Evolutionary conservation across 2,329 filamentous ascomycete species (phyloP).

Genomic region (Alternaria consortialis): DNA sequence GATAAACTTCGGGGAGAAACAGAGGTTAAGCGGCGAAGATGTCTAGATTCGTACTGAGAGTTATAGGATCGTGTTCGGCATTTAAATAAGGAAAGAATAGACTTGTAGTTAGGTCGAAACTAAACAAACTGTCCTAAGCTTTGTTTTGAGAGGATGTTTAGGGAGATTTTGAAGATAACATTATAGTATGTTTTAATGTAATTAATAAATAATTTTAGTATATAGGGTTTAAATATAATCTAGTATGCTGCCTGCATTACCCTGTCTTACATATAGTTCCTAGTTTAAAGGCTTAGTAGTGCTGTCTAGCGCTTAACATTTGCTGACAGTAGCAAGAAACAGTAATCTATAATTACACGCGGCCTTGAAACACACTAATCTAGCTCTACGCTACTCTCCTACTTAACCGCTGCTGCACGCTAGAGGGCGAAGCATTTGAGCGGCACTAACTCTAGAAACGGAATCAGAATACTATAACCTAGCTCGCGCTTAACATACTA

Average conservation of each 20-base stretch:
- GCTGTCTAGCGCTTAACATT: not conserved
- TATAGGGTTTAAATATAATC: not conserved
- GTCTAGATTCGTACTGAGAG: not conserved
- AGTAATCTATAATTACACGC: not conserved
- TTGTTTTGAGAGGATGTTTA: not conserved
- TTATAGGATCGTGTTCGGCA: not conserved
- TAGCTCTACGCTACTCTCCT: constrained; percentile 1
- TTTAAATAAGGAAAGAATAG: not conserved
- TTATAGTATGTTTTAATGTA: not conserved
- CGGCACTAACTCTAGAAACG: constrained; percentile 7
- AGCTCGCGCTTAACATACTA: not conserved
- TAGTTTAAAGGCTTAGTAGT: not conserved
- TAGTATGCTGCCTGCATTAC: not conserved
- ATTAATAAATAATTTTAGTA: not conserved
- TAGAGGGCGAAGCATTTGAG: constrained; percentile 7
- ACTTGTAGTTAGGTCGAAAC: not conserved
- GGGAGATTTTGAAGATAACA: not conserved
- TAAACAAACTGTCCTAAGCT: not conserved
- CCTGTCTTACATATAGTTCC: not conserved
- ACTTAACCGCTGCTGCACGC: not conserved
- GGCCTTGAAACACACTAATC: not conserved
- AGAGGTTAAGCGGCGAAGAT: not conserved
- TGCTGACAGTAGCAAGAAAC: not conserved
- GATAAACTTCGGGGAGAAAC: not conserved
- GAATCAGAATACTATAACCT: not conserved